Percentiles rank a stretch among this genome's conserved stretches.
These are phyloP conservation scores for Glonium stellatum DNA, from an alignment of 495 filamentous ascomycete genomes.

Conservation along the genomic window DNA sequence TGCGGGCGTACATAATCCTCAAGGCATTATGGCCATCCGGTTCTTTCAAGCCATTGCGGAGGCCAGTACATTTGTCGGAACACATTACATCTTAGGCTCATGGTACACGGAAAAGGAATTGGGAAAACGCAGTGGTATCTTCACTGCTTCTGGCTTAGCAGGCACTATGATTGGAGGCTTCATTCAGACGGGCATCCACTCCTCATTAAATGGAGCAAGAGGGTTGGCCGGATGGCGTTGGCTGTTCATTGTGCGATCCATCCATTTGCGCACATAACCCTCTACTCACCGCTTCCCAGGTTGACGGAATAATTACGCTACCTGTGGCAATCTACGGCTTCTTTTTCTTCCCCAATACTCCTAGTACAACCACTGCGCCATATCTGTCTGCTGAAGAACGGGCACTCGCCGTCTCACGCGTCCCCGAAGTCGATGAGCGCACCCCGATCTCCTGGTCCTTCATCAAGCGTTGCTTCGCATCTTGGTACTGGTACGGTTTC, in stretches of 20 bases:
- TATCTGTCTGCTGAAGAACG: conserved; percentile 28
- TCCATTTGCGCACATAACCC: neutral
- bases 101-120: conserved; percentile 63
- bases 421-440: conserved; percentile 23
- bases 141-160: conserved; percentile 36
- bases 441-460: conserved; percentile 23
- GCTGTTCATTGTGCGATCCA: conserved; percentile 49
- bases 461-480: conserved; percentile 24
- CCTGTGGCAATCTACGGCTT: conserved; percentile 46
- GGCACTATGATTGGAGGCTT: conserved; percentile 47
- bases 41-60: conserved; percentile 63
- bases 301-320: conserved; percentile 32
- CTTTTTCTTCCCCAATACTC: conserved; percentile 55
- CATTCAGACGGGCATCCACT: conserved; percentile 55
- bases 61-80: conserved; percentile 54
- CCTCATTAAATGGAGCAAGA: conserved; percentile 43
- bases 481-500: conserved; percentile 29
- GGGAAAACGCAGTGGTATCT: conserved; percentile 51
- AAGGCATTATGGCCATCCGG: conserved; percentile 58
- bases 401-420: conserved; percentile 22
- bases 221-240: conserved; percentile 59
- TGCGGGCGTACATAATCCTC: conserved; percentile 43
- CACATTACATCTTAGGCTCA: conserved; percentile 57
- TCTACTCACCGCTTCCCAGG: conserved; percentile 6
- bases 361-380: conserved; percentile 49